Base-by-base conservation (phyloP, 352 stramenopile genomes). In the Achlya hypogyna region DNA sequence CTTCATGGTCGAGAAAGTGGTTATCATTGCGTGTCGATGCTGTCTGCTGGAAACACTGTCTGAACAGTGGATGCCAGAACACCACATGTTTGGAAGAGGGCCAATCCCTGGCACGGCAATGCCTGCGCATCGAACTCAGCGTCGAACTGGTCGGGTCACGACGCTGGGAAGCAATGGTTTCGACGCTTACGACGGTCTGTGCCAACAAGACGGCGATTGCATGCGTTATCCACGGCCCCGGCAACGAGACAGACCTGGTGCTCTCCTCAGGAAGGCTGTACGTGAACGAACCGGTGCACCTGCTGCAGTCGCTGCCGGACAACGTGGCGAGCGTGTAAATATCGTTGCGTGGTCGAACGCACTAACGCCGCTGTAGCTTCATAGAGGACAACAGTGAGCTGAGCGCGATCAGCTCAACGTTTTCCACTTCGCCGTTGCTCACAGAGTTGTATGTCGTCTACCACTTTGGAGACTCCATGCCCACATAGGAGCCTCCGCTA, bases 181-280 rank as follows among this genome's bases (percentile, higher is more conserved):
- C 40, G 28, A 59, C 51, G 4, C 45, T 67, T n/a, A 67, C 60
- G 32, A 67, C 60, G 16, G 45, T 35, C 20, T 67, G 60, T 34
- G 23, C 40, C 22, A 67, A 67, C 51, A 67, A 43, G 32, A 49
- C 60, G n/a, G 23, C 60, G 22, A 10, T 58, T 6, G 60, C 60
- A 16, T 67, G 60, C 51, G 60, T 67, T 20, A 43, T 67, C n/a
- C 38, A 23, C 14, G 60, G 60, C 0, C 22, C 38, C 14, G 29
- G 29, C 2, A 67, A 32, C 8, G 60, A 67, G 28, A 31, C 51
- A 12, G 60, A 42, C 29, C 1, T 40, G 40, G n/a, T 27, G 31
- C 20, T 25, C 32, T 32, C 10, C 9, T 59, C n/a, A 4, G 16
- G 6, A 6, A 42, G 34, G 6, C 51, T 67, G 5, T 58, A 51